A percentile compares a stretch with the other conserved stretches of the same genome.
Evolutionary conservation across 164 flowering plant genomes (phyloP).

Genomic region (Saururus chinensis): DNA sequence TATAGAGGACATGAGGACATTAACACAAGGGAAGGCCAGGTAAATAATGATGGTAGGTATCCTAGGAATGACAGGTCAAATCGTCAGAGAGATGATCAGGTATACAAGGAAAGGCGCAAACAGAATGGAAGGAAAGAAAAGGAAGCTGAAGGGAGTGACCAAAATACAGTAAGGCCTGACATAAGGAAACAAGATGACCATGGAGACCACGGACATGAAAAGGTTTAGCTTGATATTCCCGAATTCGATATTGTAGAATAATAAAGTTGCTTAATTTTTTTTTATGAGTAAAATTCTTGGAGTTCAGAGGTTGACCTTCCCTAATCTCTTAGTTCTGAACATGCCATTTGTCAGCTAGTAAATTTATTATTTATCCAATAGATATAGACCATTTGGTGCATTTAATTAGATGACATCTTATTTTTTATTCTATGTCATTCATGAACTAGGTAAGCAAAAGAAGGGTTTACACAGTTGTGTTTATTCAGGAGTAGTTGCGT

Average conservation of each 20-base stretch:
- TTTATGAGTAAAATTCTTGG: no score
- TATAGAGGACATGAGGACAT: constrained; percentile 64
- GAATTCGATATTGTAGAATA: not conserved
- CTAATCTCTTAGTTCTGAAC: no score
- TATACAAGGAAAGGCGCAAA: constrained; percentile 41
- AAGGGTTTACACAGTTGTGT: no score
- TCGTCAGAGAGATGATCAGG: constrained; percentile 34
- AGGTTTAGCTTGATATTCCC: constrained; percentile 32
- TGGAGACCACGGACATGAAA: constrained; percentile 34
- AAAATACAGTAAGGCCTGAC: constrained; percentile 18
- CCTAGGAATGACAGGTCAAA: constrained; percentile 56
- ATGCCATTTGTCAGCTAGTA: no score
- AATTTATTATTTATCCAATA: no score
- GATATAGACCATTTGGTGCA: no score
- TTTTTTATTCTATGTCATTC: no score
- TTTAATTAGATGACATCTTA: no score
- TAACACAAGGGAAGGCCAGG: constrained; percentile 38
- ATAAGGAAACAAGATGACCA: constrained; percentile 54
- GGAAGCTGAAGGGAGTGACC: constrained; percentile 44
- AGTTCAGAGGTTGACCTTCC: no score
- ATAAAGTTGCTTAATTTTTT: no score
- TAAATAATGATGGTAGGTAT: constrained; percentile 44
- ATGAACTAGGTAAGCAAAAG: no score
- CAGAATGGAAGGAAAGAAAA: constrained; percentile 40
- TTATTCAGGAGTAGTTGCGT: no score